Base-by-base conservation (phyloP, 352 stramenopile species). In the Globisporangium barbulae region DNA sequence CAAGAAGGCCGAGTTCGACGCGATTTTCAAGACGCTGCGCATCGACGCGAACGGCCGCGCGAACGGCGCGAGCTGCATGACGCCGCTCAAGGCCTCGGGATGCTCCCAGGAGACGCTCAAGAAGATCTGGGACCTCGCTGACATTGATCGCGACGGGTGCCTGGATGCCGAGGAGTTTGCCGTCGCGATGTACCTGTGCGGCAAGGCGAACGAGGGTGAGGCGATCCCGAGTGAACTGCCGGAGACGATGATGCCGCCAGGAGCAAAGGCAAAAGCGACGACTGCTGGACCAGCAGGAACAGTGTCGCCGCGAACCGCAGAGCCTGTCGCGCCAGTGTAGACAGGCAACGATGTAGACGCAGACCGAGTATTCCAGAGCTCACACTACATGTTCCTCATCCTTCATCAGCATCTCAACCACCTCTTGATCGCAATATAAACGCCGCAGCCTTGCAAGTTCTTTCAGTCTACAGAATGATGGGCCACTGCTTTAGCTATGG, bases 141-240 rank as follows among this genome's bases (percentile, higher is more conserved):
- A 98, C 65, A 76, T 96, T 41, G 90, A 97, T 66, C 93, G 93
- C 22, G 79, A 94, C 64, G 93, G 93, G 10, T 86, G 73, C 65
- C 65, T 98, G 35, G 91, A 98, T 73, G 77, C 74, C 7, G 85
- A 97, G 50, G 80, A 98, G 70, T 98, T 98, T 63, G 89, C 92
- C 2, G 72, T 98, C 25, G 89, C 89, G 28, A 97, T 97, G 89
- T 92, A 96, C 61, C 70, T 98, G 17, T 89, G 88, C 55, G 58
- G 75, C 17, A 79, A 88, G 30, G 78, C 78, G 7, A 93, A 91
- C 54, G 72, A 76, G 0, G 93, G 92, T n/a, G 71, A 96, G 31
- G 52, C 67, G 2, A 60, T 97, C 17, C 93, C 93, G 1, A 59
- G 70, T 0, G 75, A 86, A 59, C 72, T 97, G 2, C 70, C 83